Evolutionary conservation across 179 eudicot species (phyloP).

Genomic region (Spergularia azorica): DNA sequence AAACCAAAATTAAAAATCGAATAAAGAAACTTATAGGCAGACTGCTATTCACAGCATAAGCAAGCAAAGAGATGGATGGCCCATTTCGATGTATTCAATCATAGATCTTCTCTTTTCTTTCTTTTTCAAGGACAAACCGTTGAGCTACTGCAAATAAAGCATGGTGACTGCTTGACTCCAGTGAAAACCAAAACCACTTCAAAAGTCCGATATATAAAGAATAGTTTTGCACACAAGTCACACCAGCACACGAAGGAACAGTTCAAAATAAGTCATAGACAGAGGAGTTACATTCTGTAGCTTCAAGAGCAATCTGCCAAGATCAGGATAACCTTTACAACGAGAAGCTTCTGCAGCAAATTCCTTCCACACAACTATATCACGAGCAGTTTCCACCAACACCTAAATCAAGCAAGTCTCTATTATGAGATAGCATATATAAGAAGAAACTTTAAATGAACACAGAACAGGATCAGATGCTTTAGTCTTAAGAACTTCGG

Average conservation of each 20-base stretch:
- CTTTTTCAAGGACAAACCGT: no score
- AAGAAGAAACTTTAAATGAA: not conserved
- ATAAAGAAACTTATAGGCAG: no score
- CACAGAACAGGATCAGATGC: not conserved
- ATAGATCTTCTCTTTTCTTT: no score
- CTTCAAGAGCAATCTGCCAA: slow-evolving; percentile 88
- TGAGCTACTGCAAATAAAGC: no score
- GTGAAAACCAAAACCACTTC: not conserved
- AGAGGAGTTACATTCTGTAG: slow-evolving; percentile 68
- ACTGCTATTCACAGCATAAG: no score
- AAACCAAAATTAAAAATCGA: no score
- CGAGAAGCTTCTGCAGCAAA: slow-evolving; percentile 82
- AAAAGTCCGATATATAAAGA: not conserved
- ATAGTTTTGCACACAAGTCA: not conserved
- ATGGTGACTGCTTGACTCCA: no score
- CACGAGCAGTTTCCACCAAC: slow-evolving; percentile 74
- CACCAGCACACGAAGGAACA: slow-evolving; percentile 13
- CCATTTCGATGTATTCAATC: no score
- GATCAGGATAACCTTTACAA: slow-evolving; percentile 81
- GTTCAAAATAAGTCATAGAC: slow-evolving; percentile 11
- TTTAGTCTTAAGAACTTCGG: not conserved
- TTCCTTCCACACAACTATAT: slow-evolving; percentile 70
- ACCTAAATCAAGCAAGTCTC: slow-evolving; percentile 49
- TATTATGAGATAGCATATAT: slow-evolving; percentile 17
- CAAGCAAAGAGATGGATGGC: no score